Percentiles rank a stretch among this genome's conserved stretches.
Conservation (phyloP, 2,329 filamentous ascomycete genomes). For the Cryphonectria japonica region DNA sequence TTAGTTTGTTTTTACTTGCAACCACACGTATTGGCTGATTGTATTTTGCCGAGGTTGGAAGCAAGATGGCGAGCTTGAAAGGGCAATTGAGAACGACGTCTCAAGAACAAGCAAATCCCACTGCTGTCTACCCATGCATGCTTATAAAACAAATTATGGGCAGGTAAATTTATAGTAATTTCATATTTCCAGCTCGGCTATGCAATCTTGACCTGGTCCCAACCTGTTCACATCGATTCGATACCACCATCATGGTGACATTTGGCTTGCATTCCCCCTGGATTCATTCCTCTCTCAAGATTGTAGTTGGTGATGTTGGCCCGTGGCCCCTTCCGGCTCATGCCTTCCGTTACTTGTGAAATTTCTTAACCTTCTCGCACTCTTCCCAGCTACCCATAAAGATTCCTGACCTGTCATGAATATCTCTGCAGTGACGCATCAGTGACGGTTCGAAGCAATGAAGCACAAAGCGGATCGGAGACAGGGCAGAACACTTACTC, state of each 20-base stretch:
- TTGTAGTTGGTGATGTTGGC: not conserved
- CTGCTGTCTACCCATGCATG: not conserved
- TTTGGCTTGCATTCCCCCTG: not conserved
- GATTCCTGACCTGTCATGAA: slow-evolving; percentile 94
- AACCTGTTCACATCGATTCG: slow-evolving; percentile 21
- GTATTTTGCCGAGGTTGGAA: not conserved
- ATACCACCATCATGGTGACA: not conserved
- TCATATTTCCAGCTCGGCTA: slow-evolving; percentile 18
- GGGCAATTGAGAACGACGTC: not conserved
- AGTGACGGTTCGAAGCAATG: not conserved
- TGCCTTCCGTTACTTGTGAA: slow-evolving; percentile 60
- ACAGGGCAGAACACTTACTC: slow-evolving; percentile 46
- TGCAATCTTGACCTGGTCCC: slow-evolving; percentile 20
- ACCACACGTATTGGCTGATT: not conserved
- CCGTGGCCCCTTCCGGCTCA: not conserved
- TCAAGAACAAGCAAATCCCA: not conserved
- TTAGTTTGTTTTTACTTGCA: not conserved
- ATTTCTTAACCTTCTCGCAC: slow-evolving; percentile 90
- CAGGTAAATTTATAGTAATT: slow-evolving; percentile 15
- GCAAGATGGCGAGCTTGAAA: not conserved
- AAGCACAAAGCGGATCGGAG: too few species aligned
- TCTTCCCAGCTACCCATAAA: slow-evolving; percentile 95
- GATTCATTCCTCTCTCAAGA: not conserved
- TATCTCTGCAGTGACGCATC: slow-evolving; percentile 52
- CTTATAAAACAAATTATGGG: not conserved